phyloP scores from a whole-genome alignment of 352 stramenopile genomes.

The Globisporangium sylvaticum region DNA sequence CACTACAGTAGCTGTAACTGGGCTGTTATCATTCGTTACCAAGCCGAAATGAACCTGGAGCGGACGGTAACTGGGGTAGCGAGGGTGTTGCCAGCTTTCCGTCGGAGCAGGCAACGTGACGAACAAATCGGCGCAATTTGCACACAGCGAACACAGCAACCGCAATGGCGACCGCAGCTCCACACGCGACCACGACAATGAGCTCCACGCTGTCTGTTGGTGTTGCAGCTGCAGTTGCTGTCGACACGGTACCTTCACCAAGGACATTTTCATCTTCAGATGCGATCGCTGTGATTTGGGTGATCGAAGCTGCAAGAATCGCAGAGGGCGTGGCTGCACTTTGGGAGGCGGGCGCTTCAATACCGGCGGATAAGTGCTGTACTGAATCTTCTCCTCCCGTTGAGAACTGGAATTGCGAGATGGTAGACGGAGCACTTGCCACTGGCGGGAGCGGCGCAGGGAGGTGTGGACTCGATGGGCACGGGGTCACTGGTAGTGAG shows the following conservation, averaged over 20 bases:
- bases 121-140: background rate
- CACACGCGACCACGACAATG: background rate
- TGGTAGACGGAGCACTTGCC: background rate
- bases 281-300: background rate
- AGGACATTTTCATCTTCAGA: background rate
- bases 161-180: background rate
- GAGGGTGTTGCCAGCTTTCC: background rate
- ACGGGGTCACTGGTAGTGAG: background rate
- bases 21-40: background rate
- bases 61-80: background rate
- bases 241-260: background rate
- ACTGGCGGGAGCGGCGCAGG: background rate
- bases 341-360: background rate
- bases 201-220: background rate
- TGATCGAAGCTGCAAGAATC: background rate
- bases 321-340: background rate
- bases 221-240: background rate
- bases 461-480: background rate
- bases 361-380: background rate
- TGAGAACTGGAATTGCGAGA: background rate
- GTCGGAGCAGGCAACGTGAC: background rate
- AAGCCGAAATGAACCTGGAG: background rate
- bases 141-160: background rate
- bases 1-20: background rate
- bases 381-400: background rate